A percentile compares a stretch with the other conserved stretches of the same genome.
These are phyloP conservation scores for Cercospora citrullina DNA, from an alignment of 2,329 filamentous ascomycete genomes.

Conservation along the genomic window DNA sequence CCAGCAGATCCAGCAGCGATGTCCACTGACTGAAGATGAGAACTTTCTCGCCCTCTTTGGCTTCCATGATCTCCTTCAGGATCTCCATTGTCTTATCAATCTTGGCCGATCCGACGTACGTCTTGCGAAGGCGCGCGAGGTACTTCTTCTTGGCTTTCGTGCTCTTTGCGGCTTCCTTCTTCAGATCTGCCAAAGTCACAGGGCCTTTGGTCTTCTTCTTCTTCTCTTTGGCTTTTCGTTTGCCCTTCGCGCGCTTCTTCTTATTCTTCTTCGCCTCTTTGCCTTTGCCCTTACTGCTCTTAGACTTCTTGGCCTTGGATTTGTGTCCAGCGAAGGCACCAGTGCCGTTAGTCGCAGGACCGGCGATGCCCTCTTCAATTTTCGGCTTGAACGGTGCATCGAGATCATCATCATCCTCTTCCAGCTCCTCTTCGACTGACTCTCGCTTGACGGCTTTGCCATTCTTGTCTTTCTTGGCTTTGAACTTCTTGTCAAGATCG, in stretches of 20 bases:
- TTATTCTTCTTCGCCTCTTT: conserved; percentile 11
- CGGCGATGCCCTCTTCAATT: conserved; percentile 18
- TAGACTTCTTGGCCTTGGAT: conserved; percentile 18
- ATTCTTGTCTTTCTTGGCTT: conserved; percentile 16
- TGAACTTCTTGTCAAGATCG: conserved; percentile 16
- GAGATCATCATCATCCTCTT: conserved; percentile 10
- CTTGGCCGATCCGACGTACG: conserved; percentile 75
- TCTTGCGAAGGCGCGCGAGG: conserved; percentile 64
- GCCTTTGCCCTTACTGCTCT: conserved; percentile 16
- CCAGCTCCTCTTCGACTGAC: not conserved
- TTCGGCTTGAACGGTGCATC: not conserved
- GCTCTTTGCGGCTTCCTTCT: conserved; percentile 65
- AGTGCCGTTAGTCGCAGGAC: conserved; percentile 8
- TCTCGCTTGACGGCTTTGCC: conserved; percentile 11
- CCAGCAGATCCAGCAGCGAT: conserved; percentile 72
- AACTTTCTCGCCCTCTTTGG: conserved; percentile 66
- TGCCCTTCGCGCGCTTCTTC: conserved; percentile 20
- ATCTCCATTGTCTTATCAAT: conserved; percentile 69
- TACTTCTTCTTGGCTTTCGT: conserved; percentile 67
- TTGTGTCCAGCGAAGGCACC: conserved; percentile 21
- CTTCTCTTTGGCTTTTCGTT: conserved; percentile 26
- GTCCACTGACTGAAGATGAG: conserved; percentile 84
- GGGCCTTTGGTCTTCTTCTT: conserved; percentile 38
- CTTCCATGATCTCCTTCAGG: conserved; percentile 51
- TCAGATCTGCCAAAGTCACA: conserved; percentile 63